Evolutionary conservation across 1,139 yeast species (phyloP).

Genomic region (Pichia norvegensis): DNA sequence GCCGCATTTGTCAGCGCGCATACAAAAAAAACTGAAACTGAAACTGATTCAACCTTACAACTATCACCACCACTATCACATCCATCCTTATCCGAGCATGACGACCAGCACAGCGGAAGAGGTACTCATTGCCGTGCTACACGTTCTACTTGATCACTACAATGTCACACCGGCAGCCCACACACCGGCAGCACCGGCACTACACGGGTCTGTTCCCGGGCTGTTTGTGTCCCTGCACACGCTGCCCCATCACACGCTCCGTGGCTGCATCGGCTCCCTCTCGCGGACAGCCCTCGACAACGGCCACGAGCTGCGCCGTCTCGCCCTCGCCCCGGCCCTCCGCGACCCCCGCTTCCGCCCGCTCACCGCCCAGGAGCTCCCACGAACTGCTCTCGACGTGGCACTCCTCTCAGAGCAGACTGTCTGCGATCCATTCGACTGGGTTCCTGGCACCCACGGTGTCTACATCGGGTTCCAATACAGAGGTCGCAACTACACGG

Average conservation of each 20-base stretch:
- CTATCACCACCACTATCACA: neutral
- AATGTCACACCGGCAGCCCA: neutral
- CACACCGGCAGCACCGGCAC: neutral
- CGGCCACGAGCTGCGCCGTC: constrained; percentile 52
- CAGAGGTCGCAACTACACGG: constrained; percentile 23
- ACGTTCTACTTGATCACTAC: neutral
- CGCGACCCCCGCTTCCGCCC: constrained; percentile 75
- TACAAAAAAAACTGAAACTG: too few relatives aligned
- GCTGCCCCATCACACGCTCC: constrained; percentile 26
- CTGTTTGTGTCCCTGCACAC: neutral
- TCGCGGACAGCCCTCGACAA: constrained; percentile 29
- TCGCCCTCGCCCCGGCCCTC: constrained; percentile 62
- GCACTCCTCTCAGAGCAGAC: constrained; percentile 54
- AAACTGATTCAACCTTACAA: neutral
- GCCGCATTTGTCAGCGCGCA: neutral
- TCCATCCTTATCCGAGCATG: neutral
- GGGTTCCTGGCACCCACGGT: constrained; percentile 84
- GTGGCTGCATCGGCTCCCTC: constrained; percentile 96
- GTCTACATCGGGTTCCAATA: constrained; percentile 39
- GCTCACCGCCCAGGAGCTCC: constrained; percentile 49
- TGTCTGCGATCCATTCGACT: constrained; percentile 47
- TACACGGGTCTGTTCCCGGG: neutral
- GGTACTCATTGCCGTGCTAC: neutral
- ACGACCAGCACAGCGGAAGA: neutral
- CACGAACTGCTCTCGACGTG: constrained; percentile 32